Evolutionary conservation across 768 basidiomycete species (phyloP).

Genomic region (Lactifluus piperatus): DNA sequence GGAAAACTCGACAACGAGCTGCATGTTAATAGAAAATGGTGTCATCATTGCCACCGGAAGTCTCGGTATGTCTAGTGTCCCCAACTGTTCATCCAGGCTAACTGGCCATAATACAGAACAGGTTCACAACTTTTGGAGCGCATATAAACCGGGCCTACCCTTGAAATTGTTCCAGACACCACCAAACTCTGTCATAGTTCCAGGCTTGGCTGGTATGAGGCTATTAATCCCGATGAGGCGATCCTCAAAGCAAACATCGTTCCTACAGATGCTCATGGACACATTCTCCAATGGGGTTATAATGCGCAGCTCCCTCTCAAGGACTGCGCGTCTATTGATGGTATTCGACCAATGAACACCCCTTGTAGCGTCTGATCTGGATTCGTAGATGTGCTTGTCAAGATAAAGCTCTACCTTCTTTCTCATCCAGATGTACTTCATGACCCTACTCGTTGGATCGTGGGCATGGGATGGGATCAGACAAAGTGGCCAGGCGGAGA

Average conservation of each 20-base stretch:
- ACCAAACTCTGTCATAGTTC: conserved; percentile 46
- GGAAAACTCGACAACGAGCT: background rate
- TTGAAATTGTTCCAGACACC: conserved; percentile 22
- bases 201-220: conserved; percentile 57
- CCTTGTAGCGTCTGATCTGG: background rate
- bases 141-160: conserved; percentile 24
- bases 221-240: background rate
- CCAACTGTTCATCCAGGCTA: background rate
- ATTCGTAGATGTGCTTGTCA: conserved; percentile 49
- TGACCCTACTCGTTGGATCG: conserved; percentile 58
- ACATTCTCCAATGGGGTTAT: conserved; percentile 66
- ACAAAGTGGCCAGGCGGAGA: conserved; percentile 49
- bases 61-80: conserved; percentile 17
- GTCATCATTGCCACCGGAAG: conserved; percentile 4
- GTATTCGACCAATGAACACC: conserved; percentile 28
- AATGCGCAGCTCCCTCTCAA: conserved; percentile 57
- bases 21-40: conserved; percentile 13
- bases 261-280: conserved; percentile 68
- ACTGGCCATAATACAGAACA: conserved; percentile 12
- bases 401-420: conserved; percentile 50
- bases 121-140: conserved; percentile 23
- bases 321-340: conserved; percentile 48
- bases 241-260: background rate
- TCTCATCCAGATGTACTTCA: conserved; percentile 46
- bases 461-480: conserved; percentile 93